Evolutionary conservation across 2,329 filamentous ascomycete genomes (phyloP).

Genomic region (Beauveria sp.): DNA sequence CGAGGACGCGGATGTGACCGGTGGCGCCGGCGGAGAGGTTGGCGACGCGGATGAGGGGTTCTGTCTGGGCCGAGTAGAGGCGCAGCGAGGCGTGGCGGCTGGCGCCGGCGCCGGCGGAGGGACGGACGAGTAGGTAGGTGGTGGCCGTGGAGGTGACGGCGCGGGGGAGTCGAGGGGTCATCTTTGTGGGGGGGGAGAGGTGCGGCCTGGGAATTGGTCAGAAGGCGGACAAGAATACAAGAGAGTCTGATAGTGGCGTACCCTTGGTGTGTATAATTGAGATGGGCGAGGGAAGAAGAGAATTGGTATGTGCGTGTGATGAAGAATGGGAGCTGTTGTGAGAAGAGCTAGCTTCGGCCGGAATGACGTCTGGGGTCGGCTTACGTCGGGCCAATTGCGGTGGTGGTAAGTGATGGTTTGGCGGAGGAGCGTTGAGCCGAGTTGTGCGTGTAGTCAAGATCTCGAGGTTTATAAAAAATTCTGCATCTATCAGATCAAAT

Average conservation of each 20-base stretch:
- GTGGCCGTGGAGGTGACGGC: constrained; percentile 4
- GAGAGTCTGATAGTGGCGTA: not conserved
- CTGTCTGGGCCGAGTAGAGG: constrained; percentile 37
- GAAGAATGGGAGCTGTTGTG: not conserved
- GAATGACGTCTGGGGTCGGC: constrained; percentile 1
- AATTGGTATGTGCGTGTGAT: not conserved
- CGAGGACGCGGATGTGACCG: constrained; percentile 80
- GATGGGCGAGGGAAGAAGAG: not conserved
- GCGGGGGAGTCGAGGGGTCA: constrained; percentile 8
- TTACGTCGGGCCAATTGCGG: constrained; percentile 10
- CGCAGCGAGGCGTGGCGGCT: constrained; percentile 13
- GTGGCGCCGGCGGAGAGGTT: constrained; percentile 69
- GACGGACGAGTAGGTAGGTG: constrained; percentile 20
- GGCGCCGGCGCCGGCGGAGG: constrained; percentile 15
- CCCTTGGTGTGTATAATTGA: not conserved
- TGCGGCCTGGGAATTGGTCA: not conserved
- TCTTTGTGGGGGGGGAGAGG: not conserved
- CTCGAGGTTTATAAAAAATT: too few species aligned
- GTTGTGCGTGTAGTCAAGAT: not conserved
- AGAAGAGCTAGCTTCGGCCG: not conserved
- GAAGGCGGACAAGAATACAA: not conserved
- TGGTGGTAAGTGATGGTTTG: not conserved
- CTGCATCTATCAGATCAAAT: too few species aligned
- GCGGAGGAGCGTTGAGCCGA: not conserved
- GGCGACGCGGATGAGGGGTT: constrained; percentile 59